Evolutionary conservation across 169 alveolate species (phyloP), one percentile per base, ranked within the genome.

Genomic region (Plasmodium relictum): DNA sequence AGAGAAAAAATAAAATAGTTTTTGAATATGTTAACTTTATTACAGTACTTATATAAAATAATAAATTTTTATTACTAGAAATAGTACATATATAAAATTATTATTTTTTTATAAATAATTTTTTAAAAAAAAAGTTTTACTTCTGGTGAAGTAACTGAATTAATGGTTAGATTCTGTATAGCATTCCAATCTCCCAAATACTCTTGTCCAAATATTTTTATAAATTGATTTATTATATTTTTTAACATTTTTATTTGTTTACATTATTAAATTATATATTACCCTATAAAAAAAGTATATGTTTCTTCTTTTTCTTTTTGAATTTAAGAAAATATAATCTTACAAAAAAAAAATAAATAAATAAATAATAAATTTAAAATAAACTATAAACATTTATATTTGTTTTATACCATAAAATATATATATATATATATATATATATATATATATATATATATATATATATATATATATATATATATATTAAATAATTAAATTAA

Each of bases 111-210:
- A 31, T 31, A 31, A 31, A 1, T 31, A 31, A 31, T 31, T 31
- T 31, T 31, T 31, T 31, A 31, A 31, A 31, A 31, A 31, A 31
- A 31, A 31, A 31, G 3, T 2, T 3, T 2, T 78, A 78, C 89
- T 62, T 95, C 96, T 18, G 95, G 95, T 18, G 92, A 93, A 10
- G 95, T 76, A 61, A 93, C 91, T 26, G 95, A 93, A 74, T 93
- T 93, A 12, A 93, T 88, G 41, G 93, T 92, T 42, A 93, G 87
- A 88, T 93, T 90, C 76, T 89, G 83, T 58, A 93, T 89, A n/a
- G 95, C 93, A 62, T 93, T 94, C 95, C 95, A 93, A 56, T 93
- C 95, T 63, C 94, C 95, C 18, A 93, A 89, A 65, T 89, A 93
- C 48, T 93, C 95, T 68, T 93, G 90, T 78, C 95, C 95, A 73